A percentile compares a stretch with the other conserved stretches of the same genome.
Conservation (phyloP, 2,329 filamentous ascomycete genomes). For the Fusarium sarcochroum region DNA sequence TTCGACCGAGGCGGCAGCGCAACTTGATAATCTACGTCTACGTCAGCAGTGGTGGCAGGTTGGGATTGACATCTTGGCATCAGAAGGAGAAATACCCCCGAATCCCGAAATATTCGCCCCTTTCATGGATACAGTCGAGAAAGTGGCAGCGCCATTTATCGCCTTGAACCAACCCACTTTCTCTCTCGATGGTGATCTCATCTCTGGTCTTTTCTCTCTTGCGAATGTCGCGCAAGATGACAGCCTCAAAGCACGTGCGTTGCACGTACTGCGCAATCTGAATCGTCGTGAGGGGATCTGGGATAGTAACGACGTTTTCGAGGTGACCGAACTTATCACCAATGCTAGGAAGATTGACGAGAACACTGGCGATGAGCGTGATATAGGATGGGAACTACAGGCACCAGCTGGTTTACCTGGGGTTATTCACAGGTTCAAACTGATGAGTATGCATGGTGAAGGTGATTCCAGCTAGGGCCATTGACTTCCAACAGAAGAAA, state of each 20-base stretch:
- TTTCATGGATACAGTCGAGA: constrained; percentile 7
- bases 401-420: too few relatives aligned
- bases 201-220: constrained; percentile 1
- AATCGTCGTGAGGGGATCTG: constrained; percentile 20
- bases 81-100: too few relatives aligned
- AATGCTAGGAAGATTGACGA: too few relatives aligned
- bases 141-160: constrained; percentile 6
- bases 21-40: background rate
- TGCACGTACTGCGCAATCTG: background rate
- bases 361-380: too few relatives aligned
- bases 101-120: background rate
- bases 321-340: background rate
- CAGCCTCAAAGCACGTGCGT: rapidly evolving
- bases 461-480: too few relatives aligned
- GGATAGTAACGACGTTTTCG: constrained; percentile 22
- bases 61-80: background rate
- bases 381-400: too few relatives aligned
- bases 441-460: too few relatives aligned
- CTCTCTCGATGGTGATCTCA: constrained; percentile 9
- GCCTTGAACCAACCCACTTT: background rate
- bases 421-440: too few relatives aligned
- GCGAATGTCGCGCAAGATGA: background rate
- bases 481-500: too few relatives aligned
- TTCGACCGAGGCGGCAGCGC: background rate
- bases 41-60: constrained; percentile 1